These are phyloP conservation scores for Phytopythium sindhum DNA, from an alignment of 352 stramenopile genomes.

Conservation along the genomic window DNA sequence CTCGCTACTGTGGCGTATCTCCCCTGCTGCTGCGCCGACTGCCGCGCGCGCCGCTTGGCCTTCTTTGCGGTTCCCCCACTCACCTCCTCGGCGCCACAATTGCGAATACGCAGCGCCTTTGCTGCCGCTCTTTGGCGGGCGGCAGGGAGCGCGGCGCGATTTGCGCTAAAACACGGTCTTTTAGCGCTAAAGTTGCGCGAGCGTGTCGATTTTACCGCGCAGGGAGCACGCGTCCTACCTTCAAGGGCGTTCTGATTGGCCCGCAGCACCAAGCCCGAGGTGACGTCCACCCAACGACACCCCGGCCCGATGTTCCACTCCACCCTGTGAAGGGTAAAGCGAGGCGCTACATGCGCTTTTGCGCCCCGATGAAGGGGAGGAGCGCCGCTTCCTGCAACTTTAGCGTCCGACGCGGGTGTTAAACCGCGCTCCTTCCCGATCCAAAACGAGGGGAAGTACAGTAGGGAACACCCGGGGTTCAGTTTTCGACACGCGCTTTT, in stretches of 20 bases:
- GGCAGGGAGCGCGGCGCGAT: background rate
- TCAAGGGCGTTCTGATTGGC: constrained; percentile 4
- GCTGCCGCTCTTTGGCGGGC: background rate
- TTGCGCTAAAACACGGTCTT: background rate
- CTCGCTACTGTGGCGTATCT: too few relatives aligned
- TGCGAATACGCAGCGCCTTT: background rate
- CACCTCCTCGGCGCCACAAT: background rate
- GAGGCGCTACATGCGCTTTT: too few relatives aligned
- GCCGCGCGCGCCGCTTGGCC: background rate
- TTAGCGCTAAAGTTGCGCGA: background rate
- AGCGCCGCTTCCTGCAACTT: constrained; percentile 3
- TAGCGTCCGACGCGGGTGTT: background rate
- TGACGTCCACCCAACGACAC: background rate
- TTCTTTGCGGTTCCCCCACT: background rate
- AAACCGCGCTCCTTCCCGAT: background rate
- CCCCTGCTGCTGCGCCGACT: too few relatives aligned
- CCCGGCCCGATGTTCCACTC: background rate
- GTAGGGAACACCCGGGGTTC: background rate
- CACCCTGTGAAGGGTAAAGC: background rate
- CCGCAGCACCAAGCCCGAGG: background rate
- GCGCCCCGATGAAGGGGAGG: background rate
- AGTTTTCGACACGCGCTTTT: background rate
- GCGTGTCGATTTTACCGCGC: background rate
- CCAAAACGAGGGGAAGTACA: background rate
- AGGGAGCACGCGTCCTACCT: background rate